Base-by-base conservation (phyloP, 192 early-diverging fungal genomes). In the Coemansia sp. region DNA sequence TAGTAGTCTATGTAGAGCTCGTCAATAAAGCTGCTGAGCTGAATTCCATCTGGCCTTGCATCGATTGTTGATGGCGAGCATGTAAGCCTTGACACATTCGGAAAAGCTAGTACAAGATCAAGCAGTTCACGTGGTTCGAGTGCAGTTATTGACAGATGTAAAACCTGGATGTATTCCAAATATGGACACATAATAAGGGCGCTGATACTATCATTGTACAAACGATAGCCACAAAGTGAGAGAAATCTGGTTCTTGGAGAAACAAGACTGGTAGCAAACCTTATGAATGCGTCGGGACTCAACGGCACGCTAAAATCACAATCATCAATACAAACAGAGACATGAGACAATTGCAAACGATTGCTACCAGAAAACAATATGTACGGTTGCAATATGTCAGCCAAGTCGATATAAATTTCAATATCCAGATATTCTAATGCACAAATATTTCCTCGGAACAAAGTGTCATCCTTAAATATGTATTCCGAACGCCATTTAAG, bases 351-450 rank as follows among this genome's bases (percentile, higher is more conserved):
- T 28, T 34, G 56, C 10, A 15, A 12, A n/a, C 49, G 70, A 0
- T 52, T 39, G 20, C 59, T 51, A 12, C 58, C 56, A 16, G 12
- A 23, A 28, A 70, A 43, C 13, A 58, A 25, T 0, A 33, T 20
- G 37, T 26, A 12, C 10, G 48, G 16, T 33, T 34, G n/a, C 28
- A 59, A 40, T 2, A 52, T 26, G 2, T 30, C 51, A 23, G 65
- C 8, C 0, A 70, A 29, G 0, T 23, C 67, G 5, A 15, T n/a
- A 29, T 75, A 67, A 25, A 75, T n/a, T 33, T 46, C 63, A 7
- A 75, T 61, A n/a, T 70, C 56, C 33, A 75, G 29, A 21, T 64
- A 61, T 51, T 29, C 60, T 51, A 21, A 70, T 35, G 29, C 61
- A 63, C 16, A 37, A 18, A 9, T 30, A 34, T 45, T 20, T 0